These are phyloP conservation scores for Diplodia scrobiculata DNA, from an alignment of 2,329 filamentous ascomycete genomes.

Conservation along the genomic window DNA sequence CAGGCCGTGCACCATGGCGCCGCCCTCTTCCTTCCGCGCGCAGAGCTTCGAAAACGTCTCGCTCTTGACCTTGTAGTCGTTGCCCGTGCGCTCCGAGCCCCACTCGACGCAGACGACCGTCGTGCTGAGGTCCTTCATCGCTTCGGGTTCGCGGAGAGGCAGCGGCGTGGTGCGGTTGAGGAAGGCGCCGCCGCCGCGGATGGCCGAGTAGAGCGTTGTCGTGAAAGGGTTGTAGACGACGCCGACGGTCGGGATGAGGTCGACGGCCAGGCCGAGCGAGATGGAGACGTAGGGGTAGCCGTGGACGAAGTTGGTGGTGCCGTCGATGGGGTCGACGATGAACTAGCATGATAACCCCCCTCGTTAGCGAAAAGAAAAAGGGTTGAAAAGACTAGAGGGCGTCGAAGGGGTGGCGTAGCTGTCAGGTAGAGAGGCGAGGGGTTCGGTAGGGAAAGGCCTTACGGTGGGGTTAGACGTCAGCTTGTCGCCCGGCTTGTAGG, in stretches of 20 bases:
- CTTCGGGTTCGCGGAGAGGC: conserved; percentile 53
- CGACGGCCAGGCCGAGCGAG: conserved; percentile 70
- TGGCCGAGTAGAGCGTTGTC: conserved; percentile 67
- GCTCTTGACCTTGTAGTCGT: conserved; percentile 70
- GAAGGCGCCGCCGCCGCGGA: conserved; percentile 68
- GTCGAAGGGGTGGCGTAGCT: not conserved
- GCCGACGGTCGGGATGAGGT: conserved; percentile 62
- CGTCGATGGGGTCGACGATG: conserved; percentile 80
- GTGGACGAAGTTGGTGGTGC: conserved; percentile 80
- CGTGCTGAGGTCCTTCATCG: conserved; percentile 62
- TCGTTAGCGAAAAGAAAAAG: not conserved
- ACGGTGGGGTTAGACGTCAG: conserved; percentile 52
- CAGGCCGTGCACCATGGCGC: conserved; percentile 75
- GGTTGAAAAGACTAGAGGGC: not conserved
- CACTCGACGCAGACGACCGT: conserved; percentile 72
- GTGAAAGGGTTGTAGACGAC: conserved; percentile 81
- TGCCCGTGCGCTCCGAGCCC: conserved; percentile 68
- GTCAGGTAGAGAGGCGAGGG: not conserved
- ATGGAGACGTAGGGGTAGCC: conserved; percentile 73
- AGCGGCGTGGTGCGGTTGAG: conserved; percentile 44
- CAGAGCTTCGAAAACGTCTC: conserved; percentile 62
- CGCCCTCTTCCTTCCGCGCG: conserved; percentile 61
- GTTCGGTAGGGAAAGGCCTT: not conserved
- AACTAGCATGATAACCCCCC: not conserved
- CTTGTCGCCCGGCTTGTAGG: conserved; percentile 65